Base-by-base conservation (phyloP, 345 rosid species). In the Lagerstroemia speciosa region DNA sequence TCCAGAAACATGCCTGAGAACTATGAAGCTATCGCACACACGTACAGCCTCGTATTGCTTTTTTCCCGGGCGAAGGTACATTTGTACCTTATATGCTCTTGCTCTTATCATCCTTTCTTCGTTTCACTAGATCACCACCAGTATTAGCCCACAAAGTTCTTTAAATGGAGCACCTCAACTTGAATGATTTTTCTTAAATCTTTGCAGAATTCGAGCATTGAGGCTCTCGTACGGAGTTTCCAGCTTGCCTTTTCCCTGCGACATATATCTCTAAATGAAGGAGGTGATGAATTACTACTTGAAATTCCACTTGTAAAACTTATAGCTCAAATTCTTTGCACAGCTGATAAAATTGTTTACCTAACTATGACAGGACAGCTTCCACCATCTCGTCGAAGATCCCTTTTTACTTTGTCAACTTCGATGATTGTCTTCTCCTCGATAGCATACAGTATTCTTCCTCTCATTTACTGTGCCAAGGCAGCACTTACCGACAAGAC, bases 1-100 rank as follows among this genome's bases (percentile, higher is more conserved):
- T 76, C 94, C 97, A 65, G 85, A 81, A 95, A 92, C 78, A 76
- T 80, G 66, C 99, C 99, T 61, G 85, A 87, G 63, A 95, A 86
- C 83, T 95, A 83, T 81, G 93, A 95, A 79, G 96, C 96, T 65
- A 88, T 95, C 75, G 88, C 99, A 79, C 93, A 92, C 76, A 88
- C 98, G 26, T 92, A 81, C 81, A 83, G 96, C 82, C 87, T 95
- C 67, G 94, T 90, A 37, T 76, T 88, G 83, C 84, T 90, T 76
- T 95, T 90, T 79, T 86, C 99, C 75, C 87, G 86, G 78, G 86
- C 82, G 62, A 95, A 95, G 99, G 99, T 95, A 87, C n/a, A n/a
- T n/a, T n/a, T n/a, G n/a, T n/a, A n/a, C n/a, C 41, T 37, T 12
- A 12, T 34, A 17, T 63, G 15, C 8, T 32, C 6, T 6, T 30